phyloP scores from a whole-genome alignment of 2,329 filamentous ascomycete species.

The Bretziella fagacearum region DNA sequence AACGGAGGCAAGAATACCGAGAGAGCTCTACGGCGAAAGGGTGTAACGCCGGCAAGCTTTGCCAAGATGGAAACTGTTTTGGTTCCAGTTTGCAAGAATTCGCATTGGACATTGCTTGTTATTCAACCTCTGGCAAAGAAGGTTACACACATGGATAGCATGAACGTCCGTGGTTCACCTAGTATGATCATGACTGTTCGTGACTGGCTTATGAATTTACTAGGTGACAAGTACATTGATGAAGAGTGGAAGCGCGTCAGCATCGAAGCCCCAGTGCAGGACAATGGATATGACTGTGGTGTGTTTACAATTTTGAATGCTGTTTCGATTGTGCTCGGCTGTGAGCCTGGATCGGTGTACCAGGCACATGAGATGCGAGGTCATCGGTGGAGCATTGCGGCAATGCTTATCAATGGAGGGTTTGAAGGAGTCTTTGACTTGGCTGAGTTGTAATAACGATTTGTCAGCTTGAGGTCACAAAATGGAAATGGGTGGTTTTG shows the following conservation, averaged over 20 bases:
- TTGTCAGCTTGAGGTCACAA: neutral
- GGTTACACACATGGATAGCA: conserved; percentile 54
- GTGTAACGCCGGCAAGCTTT: conserved; percentile 43
- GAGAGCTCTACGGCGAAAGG: conserved; percentile 39
- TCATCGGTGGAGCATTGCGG: conserved; percentile 46
- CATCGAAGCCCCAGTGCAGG: conserved; percentile 38
- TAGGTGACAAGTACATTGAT: conserved; percentile 35
- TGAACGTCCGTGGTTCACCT: conserved; percentile 28
- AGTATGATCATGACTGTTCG: conserved; percentile 28
- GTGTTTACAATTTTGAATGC: conserved; percentile 60
- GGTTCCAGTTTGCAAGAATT: conserved; percentile 46
- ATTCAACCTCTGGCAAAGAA: conserved; percentile 43
- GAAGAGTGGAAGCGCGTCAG: conserved; percentile 42
- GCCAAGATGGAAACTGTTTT: conserved; percentile 50
- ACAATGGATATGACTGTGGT: conserved; percentile 59
- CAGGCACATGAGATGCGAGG: conserved; percentile 35
- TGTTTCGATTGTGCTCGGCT: conserved; percentile 40
- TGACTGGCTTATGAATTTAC: conserved; percentile 40
- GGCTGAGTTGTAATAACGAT: conserved; percentile 22
- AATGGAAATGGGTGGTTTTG: neutral
- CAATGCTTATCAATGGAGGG: conserved; percentile 48
- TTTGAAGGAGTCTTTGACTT: conserved; percentile 44
- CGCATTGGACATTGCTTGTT: conserved; percentile 57
- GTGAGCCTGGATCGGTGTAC: conserved; percentile 35
- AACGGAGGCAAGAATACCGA: conserved; percentile 31